Evolutionary conservation across 345 rosid genomes (phyloP), one percentile per base, ranked within the genome.

Genomic region (Euphorbia lathyris): DNA sequence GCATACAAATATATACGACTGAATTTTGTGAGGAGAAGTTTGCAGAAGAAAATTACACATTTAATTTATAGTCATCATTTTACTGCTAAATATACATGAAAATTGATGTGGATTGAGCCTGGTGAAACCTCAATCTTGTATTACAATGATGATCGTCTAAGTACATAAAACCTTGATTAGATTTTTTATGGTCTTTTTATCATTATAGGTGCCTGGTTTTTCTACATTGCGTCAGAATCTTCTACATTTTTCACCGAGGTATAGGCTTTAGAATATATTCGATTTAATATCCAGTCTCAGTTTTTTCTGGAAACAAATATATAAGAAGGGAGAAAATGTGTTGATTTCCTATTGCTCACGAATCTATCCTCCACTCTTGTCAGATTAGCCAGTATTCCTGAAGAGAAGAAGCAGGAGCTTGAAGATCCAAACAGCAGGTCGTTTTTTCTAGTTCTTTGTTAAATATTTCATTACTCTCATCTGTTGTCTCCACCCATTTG

Each of bases 341-440:
- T 26, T 47, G 25, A 14, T 2, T 50, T 70, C 32, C 19, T 45
- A 17, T 59, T 29, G 14, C 14, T 78, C 29, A 64, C 26, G 38
- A 32, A 60, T 68, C 47, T 19, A 23, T 65, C 17, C 43, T 69
- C 57, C 57, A 58, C 58, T 81, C 50, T 70, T 67, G 47, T 74
- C 79, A 93, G 97, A 81, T 72, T 93, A 81, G 98, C 97, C 65
- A 69, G 68, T 55, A 83, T 93, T 81, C 94, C 97, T 34, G 87
- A 86, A 71, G 94, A 91, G 72, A 83, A 80, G 30, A 93, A 89
- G 82, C 83, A 75, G 74, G 92, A 86, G 76, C 94, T 91, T 64
- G 98, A 91, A 87, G 95, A 93, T 85, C 87, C 87, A 47, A 76
- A 67, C 70, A 93, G 96, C 77, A 88, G 96, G 98, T 93, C 72